Conservation (phyloP, 495 filamentous ascomycete species). For the Aspergillus panamensis region DNA sequence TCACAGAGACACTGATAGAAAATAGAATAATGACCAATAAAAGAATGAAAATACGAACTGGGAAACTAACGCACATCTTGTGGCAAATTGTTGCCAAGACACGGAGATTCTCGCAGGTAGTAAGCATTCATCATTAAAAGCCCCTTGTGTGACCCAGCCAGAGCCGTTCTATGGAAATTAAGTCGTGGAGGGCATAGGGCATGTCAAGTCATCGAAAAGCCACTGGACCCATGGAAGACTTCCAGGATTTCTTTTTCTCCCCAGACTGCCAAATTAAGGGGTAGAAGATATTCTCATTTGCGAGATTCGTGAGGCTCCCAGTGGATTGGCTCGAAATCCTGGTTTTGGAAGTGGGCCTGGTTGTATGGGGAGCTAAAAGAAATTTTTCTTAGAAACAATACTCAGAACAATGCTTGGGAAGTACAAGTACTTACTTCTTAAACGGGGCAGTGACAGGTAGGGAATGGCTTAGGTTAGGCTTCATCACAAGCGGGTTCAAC, state of each 20-base stretch:
- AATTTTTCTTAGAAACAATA: conserved; percentile 51
- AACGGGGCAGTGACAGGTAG: conserved; percentile 44
- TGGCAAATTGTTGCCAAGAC: background rate
- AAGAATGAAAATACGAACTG: conserved; percentile 1
- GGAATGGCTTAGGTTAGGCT: conserved; percentile 43
- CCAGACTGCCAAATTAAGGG: background rate
- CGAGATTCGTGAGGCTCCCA: conserved; percentile 41
- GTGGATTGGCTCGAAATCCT: conserved; percentile 72
- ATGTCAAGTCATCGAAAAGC: too few species aligned
- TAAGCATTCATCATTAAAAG: background rate
- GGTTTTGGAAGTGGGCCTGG: conserved; percentile 77
- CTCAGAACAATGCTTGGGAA: conserved; percentile 1
- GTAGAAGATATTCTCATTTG: conserved; percentile 20
- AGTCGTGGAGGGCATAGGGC: too few species aligned
- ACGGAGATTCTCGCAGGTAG: background rate
- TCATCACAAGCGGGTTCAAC: conserved; percentile 49
- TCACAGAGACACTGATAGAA: conserved; percentile 14
- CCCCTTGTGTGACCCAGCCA: background rate
- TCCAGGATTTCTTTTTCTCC: background rate
- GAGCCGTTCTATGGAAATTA: too few species aligned
- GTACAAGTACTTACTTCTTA: conserved; percentile 35
- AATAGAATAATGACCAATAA: background rate
- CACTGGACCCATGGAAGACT: background rate
- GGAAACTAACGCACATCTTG: background rate
- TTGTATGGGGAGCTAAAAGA: conserved; percentile 63